Conservation (phyloP, 768 basidiomycete genomes). For the Leccinum barrowsii region DNA sequence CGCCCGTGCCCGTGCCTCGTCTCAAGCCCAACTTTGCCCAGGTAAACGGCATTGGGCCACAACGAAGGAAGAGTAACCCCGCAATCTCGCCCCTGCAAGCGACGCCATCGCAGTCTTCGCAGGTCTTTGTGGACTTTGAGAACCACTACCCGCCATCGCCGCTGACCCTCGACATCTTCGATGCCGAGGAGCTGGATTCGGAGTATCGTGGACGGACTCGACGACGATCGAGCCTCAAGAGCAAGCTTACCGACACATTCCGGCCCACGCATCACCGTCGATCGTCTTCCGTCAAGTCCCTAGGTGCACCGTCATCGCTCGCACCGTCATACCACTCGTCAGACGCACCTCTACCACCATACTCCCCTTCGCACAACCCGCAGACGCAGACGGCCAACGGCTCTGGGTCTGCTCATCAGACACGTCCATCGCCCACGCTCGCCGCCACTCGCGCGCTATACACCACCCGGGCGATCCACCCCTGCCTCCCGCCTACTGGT, state of each 20-base stretch:
- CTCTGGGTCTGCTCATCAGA: constrained; percentile 9
- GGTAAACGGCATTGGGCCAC: constrained; percentile 17
- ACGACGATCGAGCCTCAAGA: constrained; percentile 32
- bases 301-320: constrained; percentile 30
- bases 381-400: constrained; percentile 15
- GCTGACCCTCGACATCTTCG: constrained; percentile 21
- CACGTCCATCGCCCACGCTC: constrained; percentile 24
- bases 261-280: constrained; percentile 31
- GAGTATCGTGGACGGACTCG: constrained; percentile 26
- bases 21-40: constrained; percentile 26
- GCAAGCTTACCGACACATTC: constrained; percentile 32
- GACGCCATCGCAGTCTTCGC: constrained; percentile 24
- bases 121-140: constrained; percentile 27
- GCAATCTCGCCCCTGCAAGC: constrained; percentile 24
- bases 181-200: constrained; percentile 22
- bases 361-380: constrained; percentile 18
- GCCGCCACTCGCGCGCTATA: constrained; percentile 51
- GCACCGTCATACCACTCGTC: constrained; percentile 20
- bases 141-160: constrained; percentile 27
- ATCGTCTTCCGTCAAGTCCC: constrained; percentile 32
- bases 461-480: constrained; percentile 63
- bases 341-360: constrained; percentile 22
- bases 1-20: constrained; percentile 31
- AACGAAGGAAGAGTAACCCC: constrained; percentile 54
- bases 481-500: constrained; percentile 59